Evolutionary conservation across 2,329 filamentous ascomycete genomes (phyloP).

Genomic region (Chaetomium sp.): DNA sequence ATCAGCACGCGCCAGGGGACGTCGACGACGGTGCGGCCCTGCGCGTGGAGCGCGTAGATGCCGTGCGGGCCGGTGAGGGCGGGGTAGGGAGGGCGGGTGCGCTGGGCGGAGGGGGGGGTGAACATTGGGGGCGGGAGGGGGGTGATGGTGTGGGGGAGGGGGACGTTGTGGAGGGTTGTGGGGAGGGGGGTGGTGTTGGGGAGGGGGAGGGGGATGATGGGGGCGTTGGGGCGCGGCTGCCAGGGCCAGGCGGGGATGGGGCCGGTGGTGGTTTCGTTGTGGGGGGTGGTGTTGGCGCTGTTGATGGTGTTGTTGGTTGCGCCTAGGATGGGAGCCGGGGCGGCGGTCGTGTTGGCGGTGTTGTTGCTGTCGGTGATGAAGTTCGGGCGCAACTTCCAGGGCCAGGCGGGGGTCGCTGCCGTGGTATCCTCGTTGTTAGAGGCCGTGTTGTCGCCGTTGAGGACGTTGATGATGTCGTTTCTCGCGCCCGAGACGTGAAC

Average conservation of each 20-base stretch:
- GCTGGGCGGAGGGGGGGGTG: not conserved
- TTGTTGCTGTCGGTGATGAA: too few species aligned
- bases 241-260: not conserved
- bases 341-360: too few species aligned
- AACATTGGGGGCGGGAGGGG: not conserved
- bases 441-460: too few species aligned
- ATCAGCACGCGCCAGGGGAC: conserved; percentile 11
- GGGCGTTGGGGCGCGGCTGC: not conserved
- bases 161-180: conserved; percentile 12
- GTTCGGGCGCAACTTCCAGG: too few species aligned
- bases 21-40: not conserved
- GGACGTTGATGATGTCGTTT: too few species aligned
- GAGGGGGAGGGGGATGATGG: too few species aligned
- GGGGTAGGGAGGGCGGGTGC: conserved; percentile 9
- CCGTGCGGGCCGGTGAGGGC: not conserved
- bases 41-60: not conserved
- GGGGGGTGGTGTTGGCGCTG: too few species aligned
- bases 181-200: not conserved
- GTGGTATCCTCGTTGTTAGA: too few species aligned
- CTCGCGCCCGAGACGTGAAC: too few species aligned
- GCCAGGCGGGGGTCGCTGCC: too few species aligned
- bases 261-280: not conserved
- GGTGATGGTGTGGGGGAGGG: not conserved
- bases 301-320: too few species aligned
- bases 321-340: too few species aligned